A percentile compares a stretch with the other conserved stretches of the same genome.
These are phyloP conservation scores for Letharia columbiana DNA, from an alignment of 495 filamentous ascomycete genomes.

Conservation along the genomic window DNA sequence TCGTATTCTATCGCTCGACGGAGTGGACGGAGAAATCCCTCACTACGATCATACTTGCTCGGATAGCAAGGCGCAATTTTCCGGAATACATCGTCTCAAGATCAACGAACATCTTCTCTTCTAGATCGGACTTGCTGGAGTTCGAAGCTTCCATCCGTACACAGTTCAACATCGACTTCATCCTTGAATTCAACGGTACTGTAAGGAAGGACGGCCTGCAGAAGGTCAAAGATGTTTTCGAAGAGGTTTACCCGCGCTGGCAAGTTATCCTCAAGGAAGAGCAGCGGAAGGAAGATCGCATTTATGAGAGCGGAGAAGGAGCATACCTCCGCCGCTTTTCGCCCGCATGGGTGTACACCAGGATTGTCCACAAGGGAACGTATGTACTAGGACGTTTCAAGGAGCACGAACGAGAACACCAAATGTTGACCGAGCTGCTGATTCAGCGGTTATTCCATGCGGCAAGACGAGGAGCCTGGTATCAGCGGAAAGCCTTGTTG, in stretches of 20 bases:
- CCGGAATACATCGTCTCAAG: constrained; percentile 85
- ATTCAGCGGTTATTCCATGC: constrained; percentile 76
- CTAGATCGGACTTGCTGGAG: constrained; percentile 65
- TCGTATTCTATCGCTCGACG: constrained; percentile 92
- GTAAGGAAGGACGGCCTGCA: constrained; percentile 55
- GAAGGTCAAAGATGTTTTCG: constrained; percentile 61
- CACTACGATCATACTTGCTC: constrained; percentile 88
- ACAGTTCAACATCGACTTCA: constrained; percentile 72
- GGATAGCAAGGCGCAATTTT: constrained; percentile 78
- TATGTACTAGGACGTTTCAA: constrained; percentile 78
- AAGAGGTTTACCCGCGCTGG: constrained; percentile 76
- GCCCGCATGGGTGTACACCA: constrained; percentile 87
- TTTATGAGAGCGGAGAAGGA: constrained; percentile 80
- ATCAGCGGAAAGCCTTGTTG: constrained; percentile 86
- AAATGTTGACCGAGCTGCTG: constrained; percentile 66
- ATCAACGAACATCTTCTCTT: constrained; percentile 79
- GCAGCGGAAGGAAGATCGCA: constrained; percentile 64
- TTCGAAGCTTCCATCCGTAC: constrained; percentile 81
- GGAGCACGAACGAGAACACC: constrained; percentile 67
- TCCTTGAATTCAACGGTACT: constrained; percentile 79
- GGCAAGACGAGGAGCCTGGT: constrained; percentile 82
- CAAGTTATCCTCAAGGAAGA: constrained; percentile 63
- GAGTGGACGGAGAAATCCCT: constrained; percentile 97
- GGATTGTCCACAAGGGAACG: constrained; percentile 82
- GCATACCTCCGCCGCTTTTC: constrained; percentile 87